Percentiles rank a stretch among this genome's conserved stretches.
Evolutionary conservation across 345 rosid genomes (phyloP).

Genomic region (Eutrema yunnanense): DNA sequence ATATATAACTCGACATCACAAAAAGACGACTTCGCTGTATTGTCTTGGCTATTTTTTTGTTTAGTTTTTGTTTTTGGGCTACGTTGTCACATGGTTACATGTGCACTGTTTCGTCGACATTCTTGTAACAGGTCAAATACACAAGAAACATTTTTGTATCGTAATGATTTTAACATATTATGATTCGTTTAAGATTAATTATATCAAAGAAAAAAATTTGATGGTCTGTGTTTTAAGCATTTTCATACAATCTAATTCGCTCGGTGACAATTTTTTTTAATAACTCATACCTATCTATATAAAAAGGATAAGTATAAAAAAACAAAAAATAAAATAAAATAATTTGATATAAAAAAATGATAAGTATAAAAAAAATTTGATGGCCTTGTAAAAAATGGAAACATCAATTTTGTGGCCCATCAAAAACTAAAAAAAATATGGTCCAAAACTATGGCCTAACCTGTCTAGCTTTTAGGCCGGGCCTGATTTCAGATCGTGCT

Average conservation of each 20-base stretch:
- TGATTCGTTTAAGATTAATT: not conserved
- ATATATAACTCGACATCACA: slow-evolving; percentile 2
- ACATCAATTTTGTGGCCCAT: too few relatives aligned
- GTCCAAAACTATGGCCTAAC: too few relatives aligned
- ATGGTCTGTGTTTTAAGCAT: not conserved
- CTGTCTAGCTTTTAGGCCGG: too few relatives aligned
- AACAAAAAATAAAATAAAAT: too few relatives aligned
- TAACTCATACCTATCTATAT: not conserved
- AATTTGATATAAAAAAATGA: too few relatives aligned
- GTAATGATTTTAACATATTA: not conserved
- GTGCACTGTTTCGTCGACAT: slow-evolving; percentile 26
- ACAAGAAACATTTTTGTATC: not conserved
- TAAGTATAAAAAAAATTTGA: too few relatives aligned
- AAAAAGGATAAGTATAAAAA: too few relatives aligned
- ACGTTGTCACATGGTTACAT: slow-evolving; percentile 31
- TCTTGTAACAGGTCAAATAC: slow-evolving; percentile 19
- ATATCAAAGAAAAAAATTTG: not conserved
- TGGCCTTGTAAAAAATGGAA: too few relatives aligned
- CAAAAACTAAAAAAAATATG: too few relatives aligned
- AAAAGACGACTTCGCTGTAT: slow-evolving; percentile 24
- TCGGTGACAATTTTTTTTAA: not conserved
- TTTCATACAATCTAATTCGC: not conserved
- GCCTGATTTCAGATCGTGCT: slow-evolving; percentile 6
- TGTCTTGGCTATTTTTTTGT: slow-evolving; percentile 18
- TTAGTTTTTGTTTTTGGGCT: not conserved